These are phyloP conservation scores for Dichomitus squalens DNA, from an alignment of 1,284 basidiomycete species.

Conservation along the genomic window DNA sequence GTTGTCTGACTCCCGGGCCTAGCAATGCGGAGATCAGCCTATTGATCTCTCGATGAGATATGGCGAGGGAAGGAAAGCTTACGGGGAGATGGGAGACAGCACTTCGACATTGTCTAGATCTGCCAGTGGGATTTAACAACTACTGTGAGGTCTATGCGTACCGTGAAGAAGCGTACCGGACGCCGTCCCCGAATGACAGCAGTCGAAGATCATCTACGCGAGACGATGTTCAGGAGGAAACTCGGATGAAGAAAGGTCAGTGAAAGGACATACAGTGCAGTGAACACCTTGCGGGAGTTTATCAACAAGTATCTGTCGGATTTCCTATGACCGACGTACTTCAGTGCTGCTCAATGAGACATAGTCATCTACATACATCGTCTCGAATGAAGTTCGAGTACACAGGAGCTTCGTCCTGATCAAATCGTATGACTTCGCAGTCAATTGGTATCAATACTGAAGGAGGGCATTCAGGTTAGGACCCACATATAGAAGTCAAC, in stretches of 20 bases:
- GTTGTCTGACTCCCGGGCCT: no score
- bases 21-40: no score
- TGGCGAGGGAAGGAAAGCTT: no score
- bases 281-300: slow-evolving; percentile 18
- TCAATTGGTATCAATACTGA: slow-evolving; percentile 11
- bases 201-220: slow-evolving; percentile 28
- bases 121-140: no score
- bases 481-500: no score
- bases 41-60: no score
- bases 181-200: slow-evolving; percentile 30
- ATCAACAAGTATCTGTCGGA: slow-evolving; percentile 21
- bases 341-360: neutral
- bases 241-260: neutral
- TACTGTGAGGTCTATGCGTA: no score
- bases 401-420: neutral
- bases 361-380: slow-evolving; percentile 8
- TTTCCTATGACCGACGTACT: slow-evolving; percentile 6
- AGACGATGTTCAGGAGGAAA: neutral
- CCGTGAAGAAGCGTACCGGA: no score
- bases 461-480: neutral
- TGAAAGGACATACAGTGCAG: slow-evolving; percentile 17
- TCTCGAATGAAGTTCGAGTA: slow-evolving; percentile 13
- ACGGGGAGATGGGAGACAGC: no score
- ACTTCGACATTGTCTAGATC: no score
- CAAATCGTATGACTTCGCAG: neutral